Percentiles rank a stretch among this genome's conserved stretches.
Conservation (phyloP, 73 alveolate genomes). For the Symbiodinium natans region DNA sequence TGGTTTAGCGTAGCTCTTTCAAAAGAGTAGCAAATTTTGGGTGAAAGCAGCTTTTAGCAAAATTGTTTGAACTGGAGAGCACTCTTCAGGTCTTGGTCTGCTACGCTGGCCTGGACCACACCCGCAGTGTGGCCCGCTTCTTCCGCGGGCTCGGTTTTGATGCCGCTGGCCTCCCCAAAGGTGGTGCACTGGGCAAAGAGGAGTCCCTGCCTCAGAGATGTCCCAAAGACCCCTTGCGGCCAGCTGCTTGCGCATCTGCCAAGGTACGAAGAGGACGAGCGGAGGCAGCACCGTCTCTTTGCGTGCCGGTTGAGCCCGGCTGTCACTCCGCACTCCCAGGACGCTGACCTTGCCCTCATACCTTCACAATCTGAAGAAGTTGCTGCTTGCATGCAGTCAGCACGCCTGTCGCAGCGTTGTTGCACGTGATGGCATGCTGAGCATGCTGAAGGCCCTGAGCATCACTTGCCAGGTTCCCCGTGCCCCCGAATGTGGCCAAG, state of each 20-base stretch:
- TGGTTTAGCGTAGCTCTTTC: neutral
- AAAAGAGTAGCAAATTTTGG: neutral
- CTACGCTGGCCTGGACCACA: constrained; percentile 40
- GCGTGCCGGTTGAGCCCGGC: neutral
- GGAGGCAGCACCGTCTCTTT: neutral
- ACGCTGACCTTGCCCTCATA: constrained; percentile 1
- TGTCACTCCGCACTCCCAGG: neutral
- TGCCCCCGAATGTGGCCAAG: no score
- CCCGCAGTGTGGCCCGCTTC: constrained; percentile 14
- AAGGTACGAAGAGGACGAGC: constrained; percentile 18
- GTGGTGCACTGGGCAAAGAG: neutral
- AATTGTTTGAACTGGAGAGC: neutral
- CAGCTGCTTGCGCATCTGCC: neutral
- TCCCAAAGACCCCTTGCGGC: neutral
- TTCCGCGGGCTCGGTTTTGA: neutral
- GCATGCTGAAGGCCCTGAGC: no score
- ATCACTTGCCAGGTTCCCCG: no score
- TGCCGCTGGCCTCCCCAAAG: neutral
- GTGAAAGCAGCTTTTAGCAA: neutral
- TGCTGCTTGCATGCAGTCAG: neutral
- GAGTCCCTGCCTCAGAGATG: neutral
- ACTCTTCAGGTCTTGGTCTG: constrained; percentile 16
- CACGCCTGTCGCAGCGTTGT: no score
- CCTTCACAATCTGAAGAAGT: neutral
- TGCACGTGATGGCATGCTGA: no score